phyloP scores from a whole-genome alignment of 768 basidiomycete genomes.

The Mycena haematopus region DNA sequence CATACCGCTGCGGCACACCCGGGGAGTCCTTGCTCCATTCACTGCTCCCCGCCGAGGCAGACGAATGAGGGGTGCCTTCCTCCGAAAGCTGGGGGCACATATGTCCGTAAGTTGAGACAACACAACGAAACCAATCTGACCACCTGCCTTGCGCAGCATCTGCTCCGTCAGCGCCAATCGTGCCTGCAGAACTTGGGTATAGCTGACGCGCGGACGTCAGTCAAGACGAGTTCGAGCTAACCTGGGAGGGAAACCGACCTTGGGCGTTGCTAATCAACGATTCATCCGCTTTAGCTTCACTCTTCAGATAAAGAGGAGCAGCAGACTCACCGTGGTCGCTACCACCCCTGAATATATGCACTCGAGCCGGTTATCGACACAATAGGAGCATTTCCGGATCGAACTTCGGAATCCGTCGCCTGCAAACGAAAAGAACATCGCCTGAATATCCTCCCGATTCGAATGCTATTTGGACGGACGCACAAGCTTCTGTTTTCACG shows the following conservation, averaged over 20 bases:
- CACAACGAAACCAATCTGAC: not conserved
- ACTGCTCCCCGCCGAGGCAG: not conserved
- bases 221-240: not conserved
- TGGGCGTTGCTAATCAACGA: slow-evolving; percentile 8
- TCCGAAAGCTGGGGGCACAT: slow-evolving; percentile 2
- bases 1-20: not conserved
- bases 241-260: not conserved
- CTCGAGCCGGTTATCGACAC: slow-evolving; percentile 6
- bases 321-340: slow-evolving; percentile 4
- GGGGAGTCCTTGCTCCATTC: slow-evolving; percentile 19
- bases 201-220: too few relatives aligned
- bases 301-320: too few relatives aligned
- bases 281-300: not conserved
- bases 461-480: too few relatives aligned
- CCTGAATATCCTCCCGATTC: too few relatives aligned
- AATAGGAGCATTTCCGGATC: slow-evolving; percentile 8
- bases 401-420: slow-evolving; percentile 20
- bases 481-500: too few relatives aligned
- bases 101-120: not conserved
- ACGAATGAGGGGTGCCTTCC: not conserved
- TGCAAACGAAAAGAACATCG: not conserved
- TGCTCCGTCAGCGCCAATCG: slow-evolving; percentile 16
- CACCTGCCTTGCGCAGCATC: slow-evolving; percentile 10
- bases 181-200: slow-evolving; percentile 6
- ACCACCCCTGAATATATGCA: slow-evolving; percentile 17